Evolutionary conservation across 164 flowering plant species (phyloP), one percentile per base, ranked within the genome.

Genomic region (Tinospora cordifolia): DNA sequence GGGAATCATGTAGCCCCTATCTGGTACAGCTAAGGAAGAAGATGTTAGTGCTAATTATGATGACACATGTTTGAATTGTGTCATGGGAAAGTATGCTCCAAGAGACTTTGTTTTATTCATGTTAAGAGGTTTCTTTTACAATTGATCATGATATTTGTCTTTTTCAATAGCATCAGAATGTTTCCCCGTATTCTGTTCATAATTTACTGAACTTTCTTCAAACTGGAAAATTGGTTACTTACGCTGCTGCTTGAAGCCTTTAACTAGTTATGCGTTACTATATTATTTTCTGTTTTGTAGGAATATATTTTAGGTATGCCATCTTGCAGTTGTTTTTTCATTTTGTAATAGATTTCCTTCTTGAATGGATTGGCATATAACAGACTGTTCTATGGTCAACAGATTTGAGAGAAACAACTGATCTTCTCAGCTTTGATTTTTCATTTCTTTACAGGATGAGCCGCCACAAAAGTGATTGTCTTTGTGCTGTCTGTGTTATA

Each of bases 401-500:
- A 41, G 59, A 19, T 51, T 51, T 8, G 6, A n/a, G 22, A 0
- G 59, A 51, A 51, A 6, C 19, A 5, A 6, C 19, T 51, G 59
- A 17, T 51, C 59, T 60, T 24, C 36, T 30, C 36, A 30, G 36
- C 36, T 30, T 8, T 47, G 72, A 57, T 57, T 39, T 69, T 26
- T 63, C 63, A 15, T 70, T 66, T 41, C 3, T 58, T 11, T 85
- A 76, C 87, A 92, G 99, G 76, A 73, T 85, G 63, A 82, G 85
- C 78, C 84, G 79, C 73, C 98, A 92, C 75, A 95, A 95, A 80
- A 80, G 78, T 46, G 93, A 84, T 62, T 95, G 99, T 71, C 72
- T 90, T 46, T 95, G 99, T 83, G 99, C 98, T 47, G 86, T 95
- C 71, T 92, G 98, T 82, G 83, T 90, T 71, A 77, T 92, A 72